These are phyloP conservation scores for Bremia lactucae DNA, from an alignment of 352 stramenopile species.

Conservation along the genomic window DNA sequence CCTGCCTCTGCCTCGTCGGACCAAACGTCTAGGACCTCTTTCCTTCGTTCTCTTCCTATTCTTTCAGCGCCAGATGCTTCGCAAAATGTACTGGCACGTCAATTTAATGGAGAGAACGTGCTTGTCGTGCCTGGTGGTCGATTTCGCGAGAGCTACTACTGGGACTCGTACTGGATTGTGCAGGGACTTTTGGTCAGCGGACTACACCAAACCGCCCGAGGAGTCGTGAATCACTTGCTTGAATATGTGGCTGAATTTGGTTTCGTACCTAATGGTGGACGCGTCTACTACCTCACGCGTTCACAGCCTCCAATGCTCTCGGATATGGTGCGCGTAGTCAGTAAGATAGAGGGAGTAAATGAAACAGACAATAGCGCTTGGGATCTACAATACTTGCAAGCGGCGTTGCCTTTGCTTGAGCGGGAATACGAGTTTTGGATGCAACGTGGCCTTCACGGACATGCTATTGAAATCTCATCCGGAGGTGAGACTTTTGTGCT, in stretches of 20 bases:
- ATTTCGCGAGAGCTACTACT: conserved; percentile 91
- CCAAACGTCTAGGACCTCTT: conserved; percentile 11
- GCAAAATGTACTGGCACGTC: conserved; percentile 4
- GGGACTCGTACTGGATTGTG: conserved; percentile 91
- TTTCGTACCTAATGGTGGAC: conserved; percentile 85
- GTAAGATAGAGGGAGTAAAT: conserved; percentile 6
- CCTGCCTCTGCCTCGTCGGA: conserved; percentile 3
- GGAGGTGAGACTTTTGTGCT: conserved; percentile 28
- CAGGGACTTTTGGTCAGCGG: conserved; percentile 73
- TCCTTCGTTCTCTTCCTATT: conserved; percentile 28
- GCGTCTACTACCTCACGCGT: conserved; percentile 86
- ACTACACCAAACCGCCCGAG: conserved; percentile 66
- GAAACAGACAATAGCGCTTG: conserved; percentile 22
- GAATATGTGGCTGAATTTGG: conserved; percentile 80
- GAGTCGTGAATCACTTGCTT: conserved; percentile 80
- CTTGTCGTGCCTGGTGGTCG: conserved; percentile 80
- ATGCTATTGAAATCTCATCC: conserved; percentile 34
- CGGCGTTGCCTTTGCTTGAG: conserved; percentile 45
- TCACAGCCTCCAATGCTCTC: conserved; percentile 87
- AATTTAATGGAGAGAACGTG: conserved; percentile 30
- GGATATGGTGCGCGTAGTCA: conserved; percentile 66
- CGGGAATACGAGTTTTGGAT: conserved; percentile 81
- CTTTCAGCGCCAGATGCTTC: conserved; percentile 1
- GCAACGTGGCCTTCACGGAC: conserved; percentile 36
- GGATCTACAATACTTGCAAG: conserved; percentile 37